Percentiles rank a stretch among this genome's conserved stretches.
These are phyloP conservation scores for Diaporthe nobilis DNA, from an alignment of 2,329 filamentous ascomycete genomes.

Conservation along the genomic window DNA sequence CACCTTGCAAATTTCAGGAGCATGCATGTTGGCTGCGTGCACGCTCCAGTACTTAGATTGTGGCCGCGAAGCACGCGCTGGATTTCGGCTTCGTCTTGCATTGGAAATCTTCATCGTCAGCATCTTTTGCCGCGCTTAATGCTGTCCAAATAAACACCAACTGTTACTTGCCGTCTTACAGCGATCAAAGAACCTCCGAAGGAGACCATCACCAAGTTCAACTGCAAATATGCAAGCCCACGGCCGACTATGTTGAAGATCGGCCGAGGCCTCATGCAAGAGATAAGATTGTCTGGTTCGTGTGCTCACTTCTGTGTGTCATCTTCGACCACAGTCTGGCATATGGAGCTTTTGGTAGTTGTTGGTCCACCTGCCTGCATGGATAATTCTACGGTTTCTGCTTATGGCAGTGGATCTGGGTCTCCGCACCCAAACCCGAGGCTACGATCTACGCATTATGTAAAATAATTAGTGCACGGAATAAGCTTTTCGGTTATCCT, in stretches of 20 bases:
- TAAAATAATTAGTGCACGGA: conserved; percentile 13
- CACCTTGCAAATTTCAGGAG: neutral
- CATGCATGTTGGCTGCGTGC: neutral
- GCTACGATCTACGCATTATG: neutral
- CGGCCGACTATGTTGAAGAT: neutral
- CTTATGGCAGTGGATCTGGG: neutral
- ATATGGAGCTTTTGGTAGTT: neutral
- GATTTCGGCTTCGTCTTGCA: neutral
- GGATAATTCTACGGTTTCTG: neutral
- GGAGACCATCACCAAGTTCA: neutral
- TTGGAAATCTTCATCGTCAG: neutral
- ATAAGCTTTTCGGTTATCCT: conserved; percentile 31
- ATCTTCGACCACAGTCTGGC: neutral
- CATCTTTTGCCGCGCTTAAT: no score
- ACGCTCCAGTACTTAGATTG: neutral
- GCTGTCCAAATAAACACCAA: neutral
- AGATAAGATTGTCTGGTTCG: no score
- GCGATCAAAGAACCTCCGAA: neutral
- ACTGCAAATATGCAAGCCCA: neutral
- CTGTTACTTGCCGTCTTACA: no score
- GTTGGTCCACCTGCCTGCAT: neutral
- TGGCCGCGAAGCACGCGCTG: no score
- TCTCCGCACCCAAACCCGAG: neutral
- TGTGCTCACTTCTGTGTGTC: no score
- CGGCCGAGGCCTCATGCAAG: neutral